phyloP scores from a whole-genome alignment of 148 eudicot genomes.

The Rhododendron mucronatum region DNA sequence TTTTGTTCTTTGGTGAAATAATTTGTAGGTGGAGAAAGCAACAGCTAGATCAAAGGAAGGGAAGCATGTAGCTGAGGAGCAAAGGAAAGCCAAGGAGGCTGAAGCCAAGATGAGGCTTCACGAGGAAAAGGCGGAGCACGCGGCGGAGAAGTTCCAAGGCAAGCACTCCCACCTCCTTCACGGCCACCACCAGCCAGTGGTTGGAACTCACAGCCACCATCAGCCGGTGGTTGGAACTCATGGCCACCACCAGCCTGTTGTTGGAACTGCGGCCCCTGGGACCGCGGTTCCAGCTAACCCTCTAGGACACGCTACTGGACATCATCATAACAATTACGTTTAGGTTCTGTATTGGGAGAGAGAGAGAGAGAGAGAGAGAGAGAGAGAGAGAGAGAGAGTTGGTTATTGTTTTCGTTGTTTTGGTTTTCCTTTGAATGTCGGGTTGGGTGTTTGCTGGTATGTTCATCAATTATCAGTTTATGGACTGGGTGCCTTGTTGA shows the following conservation, averaged over 20 bases:
- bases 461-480: neutral
- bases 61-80: constrained; percentile 47
- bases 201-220: constrained; percentile 6
- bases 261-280: neutral
- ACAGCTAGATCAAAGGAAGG: constrained; percentile 55
- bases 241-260: neutral
- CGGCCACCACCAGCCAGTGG: constrained; percentile 10
- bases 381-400: neutral
- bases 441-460: neutral
- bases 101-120: constrained; percentile 69
- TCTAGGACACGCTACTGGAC: neutral
- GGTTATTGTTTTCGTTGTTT: neutral
- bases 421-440: neutral
- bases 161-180: constrained; percentile 12
- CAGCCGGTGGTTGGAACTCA: constrained; percentile 14
- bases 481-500: neutral
- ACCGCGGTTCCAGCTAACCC: neutral
- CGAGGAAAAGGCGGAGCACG: constrained; percentile 45
- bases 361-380: neutral
- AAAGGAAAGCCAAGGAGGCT: constrained; percentile 65
- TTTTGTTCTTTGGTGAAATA: neutral
- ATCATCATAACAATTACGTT: neutral
- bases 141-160: constrained; percentile 42
- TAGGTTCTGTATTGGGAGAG: neutral
- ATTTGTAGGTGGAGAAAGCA: constrained; percentile 41